Base-by-base conservation (phyloP, 2,329 filamentous ascomycete species). In the Trichoderma sp. region DNA sequence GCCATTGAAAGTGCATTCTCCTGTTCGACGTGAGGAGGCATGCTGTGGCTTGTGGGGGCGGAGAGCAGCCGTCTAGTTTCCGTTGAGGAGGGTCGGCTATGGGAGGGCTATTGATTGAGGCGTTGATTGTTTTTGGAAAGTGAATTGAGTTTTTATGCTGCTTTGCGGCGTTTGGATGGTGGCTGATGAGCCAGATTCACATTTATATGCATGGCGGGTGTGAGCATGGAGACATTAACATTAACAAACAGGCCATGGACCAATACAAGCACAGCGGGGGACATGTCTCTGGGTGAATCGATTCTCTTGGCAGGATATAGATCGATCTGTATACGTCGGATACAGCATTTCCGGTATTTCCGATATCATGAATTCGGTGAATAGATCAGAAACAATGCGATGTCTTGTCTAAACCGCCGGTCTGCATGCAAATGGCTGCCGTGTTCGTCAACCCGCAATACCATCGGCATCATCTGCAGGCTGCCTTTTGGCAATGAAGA, bases 71-170 rank as follows among this genome's bases (percentile, higher is more conserved):
- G 35, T 16, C 21, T 66, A 45, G 63, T 66, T 50, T 29, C 63
- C 63, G 64, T n/a, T 8, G 64, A 50, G 41, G 41, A 67, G 65
- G 65, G 65, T 67, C 65, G 41, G 65, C 65, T 53, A 67, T 67
- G 41, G 16, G 41, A n/a, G 27, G 31, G 41, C 65, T 67, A 67
- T 53, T 33, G 65, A 53, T 33, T 53, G 65, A 67, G 65, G 65
- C 64, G 64, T 21, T 14, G 41, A 4, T 9, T 45, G 24, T 21
- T 7, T 35, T 67, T 4, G 18, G 4, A 7, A 27, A 9, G 12
- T 67, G 65, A 67, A 53, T 67, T 67, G 65, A 67, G 11, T 56
- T 56, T 24, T 24, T 16, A 9, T 27, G 33, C 21, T 56, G 33
- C 14, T 21, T 16, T 41, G 21, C 16, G 56, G 29, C 11, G 41